These are phyloP conservation scores for Cutaneotrichosporon mucoides DNA, from an alignment of 1,284 basidiomycete genomes.

Conservation along the genomic window DNA sequence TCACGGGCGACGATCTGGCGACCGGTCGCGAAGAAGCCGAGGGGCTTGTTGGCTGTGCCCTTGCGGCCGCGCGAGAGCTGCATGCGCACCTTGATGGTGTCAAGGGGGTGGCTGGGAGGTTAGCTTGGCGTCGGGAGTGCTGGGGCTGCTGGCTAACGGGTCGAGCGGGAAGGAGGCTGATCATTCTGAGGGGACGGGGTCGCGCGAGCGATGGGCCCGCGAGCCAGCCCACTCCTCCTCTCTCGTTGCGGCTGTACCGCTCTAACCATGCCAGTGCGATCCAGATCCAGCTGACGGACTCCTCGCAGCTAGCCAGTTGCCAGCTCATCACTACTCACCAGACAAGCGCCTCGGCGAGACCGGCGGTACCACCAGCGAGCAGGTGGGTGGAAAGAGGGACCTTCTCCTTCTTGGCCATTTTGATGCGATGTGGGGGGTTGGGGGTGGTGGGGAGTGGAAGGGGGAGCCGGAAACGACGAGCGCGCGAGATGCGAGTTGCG, in stretches of 20 bases:
- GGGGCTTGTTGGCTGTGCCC: constrained; percentile 68
- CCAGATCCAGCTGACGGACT: too few relatives aligned
- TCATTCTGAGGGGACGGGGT: background rate
- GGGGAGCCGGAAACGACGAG: background rate
- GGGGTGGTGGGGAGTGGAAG: background rate
- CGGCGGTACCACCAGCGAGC: constrained; percentile 84
- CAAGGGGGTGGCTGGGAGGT: constrained; percentile 58
- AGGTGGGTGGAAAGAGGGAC: constrained; percentile 78
- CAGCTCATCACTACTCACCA: constrained; percentile 44
- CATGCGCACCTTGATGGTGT: constrained; percentile 99
- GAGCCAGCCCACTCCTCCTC: too few relatives aligned
- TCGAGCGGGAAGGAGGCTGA: background rate
- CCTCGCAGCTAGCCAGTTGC: too few relatives aligned
- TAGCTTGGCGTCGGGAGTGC: background rate
- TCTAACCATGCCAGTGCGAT: too few relatives aligned
- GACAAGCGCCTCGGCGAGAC: constrained; percentile 78
- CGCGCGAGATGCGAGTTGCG: background rate
- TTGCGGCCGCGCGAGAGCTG: constrained; percentile 80
- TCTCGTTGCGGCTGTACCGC: too few relatives aligned
- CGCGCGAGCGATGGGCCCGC: too few relatives aligned
- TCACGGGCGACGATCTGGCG: constrained; percentile 83
- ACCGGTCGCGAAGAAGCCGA: constrained; percentile 92
- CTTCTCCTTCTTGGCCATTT: constrained; percentile 29
- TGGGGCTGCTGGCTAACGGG: background rate
- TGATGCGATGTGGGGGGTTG: constrained; percentile 1